Percentiles rank a stretch among this genome's conserved stretches.
phyloP scores from a whole-genome alignment of 805 yeast genomes.

The Barnettozyma vustinii region DNA sequence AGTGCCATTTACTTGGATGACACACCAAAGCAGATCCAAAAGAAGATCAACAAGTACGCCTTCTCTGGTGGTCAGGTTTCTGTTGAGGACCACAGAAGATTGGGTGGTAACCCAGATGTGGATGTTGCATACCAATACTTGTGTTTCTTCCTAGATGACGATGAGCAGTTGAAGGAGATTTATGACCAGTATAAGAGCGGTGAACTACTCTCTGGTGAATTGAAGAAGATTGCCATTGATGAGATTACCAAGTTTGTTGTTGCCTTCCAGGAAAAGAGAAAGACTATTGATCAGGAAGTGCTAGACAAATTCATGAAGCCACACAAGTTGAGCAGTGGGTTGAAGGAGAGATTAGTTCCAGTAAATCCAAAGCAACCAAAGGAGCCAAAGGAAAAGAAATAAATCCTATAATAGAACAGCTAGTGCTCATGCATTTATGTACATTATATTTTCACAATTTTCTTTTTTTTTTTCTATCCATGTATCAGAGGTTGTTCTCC shows the following conservation, averaged over 20 bases:
- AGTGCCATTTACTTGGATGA: constrained; percentile 95
- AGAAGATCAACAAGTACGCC: constrained; percentile 93
- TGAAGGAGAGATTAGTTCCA: constrained; percentile 67
- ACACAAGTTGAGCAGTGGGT: constrained; percentile 73
- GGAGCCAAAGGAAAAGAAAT: constrained; percentile 9
- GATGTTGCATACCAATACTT: constrained; percentile 94
- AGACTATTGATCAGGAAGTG: constrained; percentile 53
- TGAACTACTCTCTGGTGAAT: constrained; percentile 83
- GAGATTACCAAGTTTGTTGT: constrained; percentile 74
- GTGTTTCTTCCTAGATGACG: constrained; percentile 86
- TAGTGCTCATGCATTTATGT: background rate
- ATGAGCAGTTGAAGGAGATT: constrained; percentile 60
- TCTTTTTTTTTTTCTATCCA: background rate
- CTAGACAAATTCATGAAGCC: constrained; percentile 76
- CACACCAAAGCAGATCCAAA: constrained; percentile 84
- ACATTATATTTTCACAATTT: background rate
- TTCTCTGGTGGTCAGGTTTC: constrained; percentile 91
- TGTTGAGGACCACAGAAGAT: constrained; percentile 82
- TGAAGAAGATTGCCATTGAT: constrained; percentile 82
- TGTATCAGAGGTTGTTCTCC: constrained; percentile 11
- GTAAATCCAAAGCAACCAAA: constrained; percentile 49
- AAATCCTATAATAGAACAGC: background rate
- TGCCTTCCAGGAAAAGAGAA: constrained; percentile 77
- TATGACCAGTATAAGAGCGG: constrained; percentile 70
- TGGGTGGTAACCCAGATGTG: constrained; percentile 92